Base-by-base conservation (phyloP, 768 basidiomycete genomes). In the Tricholoma sp. region DNA sequence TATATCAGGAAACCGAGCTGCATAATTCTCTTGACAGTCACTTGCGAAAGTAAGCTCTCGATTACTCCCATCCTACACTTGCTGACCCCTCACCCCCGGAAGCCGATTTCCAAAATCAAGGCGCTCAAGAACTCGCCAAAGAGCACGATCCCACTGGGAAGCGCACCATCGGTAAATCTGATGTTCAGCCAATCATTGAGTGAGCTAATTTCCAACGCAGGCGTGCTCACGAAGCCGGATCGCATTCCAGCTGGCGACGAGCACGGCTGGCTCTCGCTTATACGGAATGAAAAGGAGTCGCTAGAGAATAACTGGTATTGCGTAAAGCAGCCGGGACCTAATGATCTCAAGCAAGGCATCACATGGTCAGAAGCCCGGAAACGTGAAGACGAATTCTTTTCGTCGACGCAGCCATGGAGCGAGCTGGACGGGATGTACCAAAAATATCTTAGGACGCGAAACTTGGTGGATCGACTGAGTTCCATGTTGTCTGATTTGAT, bases 51-150 rank as follows among this genome's bases (percentile, higher is more conserved):
- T 86, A 56, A 58, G 80, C 61, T 12, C 32, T 21, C 39, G 22
- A 46, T 27, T 57, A 7, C 31, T 41, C 22, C 7, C 31, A n/a
- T n/a, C 35, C 46, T 49, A 12, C 39, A 14, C 52, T 52, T n/a
- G n/a, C n/a, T n/a, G n/a, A n/a, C n/a, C n/a, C n/a, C n/a, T n/a
- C n/a, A n/a, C n/a, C n/a, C n/a, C n/a, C n/a, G n/a, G 27, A 47
- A 91, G 90, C 88, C 54, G 89, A 92, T 59, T 88, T 88, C 18
- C 86, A 91, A 62, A 92, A 89, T 39, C 89, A 91, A 66, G 85
- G 84, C 0, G 89, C 89, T 0, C 83, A 86, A 57, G 72, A 79
- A 19, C 71, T 91, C 0, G 82, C 86, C 0, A 85, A 83, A 62
- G 51, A 71, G 12, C 70, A 79, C 49, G 88, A 91, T 58, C 82